Conservation (phyloP, 345 rosid species). For the Arabis alpina region DNA sequence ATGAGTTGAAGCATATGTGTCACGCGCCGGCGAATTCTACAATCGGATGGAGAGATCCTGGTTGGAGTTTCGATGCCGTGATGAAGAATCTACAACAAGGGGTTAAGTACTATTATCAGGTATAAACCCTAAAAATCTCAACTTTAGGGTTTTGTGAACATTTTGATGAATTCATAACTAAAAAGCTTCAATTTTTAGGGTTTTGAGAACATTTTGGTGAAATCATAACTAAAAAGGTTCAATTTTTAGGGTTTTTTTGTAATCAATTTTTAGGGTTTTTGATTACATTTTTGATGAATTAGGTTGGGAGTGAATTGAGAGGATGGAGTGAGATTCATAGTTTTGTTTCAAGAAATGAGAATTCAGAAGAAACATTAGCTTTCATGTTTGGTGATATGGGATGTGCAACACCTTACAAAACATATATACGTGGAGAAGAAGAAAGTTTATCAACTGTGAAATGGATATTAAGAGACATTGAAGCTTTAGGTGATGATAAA, state of each 20-base stretch:
- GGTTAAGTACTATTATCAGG: constrained; percentile 72
- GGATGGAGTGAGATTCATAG: constrained; percentile 77
- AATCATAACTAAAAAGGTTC: background rate
- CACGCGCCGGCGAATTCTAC: constrained; percentile 78
- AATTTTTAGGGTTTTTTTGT: background rate
- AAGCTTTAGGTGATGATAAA: constrained; percentile 64
- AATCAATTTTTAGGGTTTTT: constrained; percentile 3
- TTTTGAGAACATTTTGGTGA: too few species aligned
- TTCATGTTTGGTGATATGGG: constrained; percentile 97
- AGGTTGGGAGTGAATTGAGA: constrained; percentile 84
- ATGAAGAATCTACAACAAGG: constrained; percentile 67
- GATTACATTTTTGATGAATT: background rate
- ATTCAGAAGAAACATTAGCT: constrained; percentile 62
- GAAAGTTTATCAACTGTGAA: constrained; percentile 82
- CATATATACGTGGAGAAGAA: constrained; percentile 73
- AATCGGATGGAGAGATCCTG: constrained; percentile 94
- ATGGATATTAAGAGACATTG: constrained; percentile 82
- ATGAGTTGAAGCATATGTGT: constrained; percentile 80
- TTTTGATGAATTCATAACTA: too few species aligned
- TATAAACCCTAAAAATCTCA: constrained; percentile 8
- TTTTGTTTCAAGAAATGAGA: constrained; percentile 64
- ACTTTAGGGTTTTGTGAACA: too few species aligned
- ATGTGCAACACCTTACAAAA: constrained; percentile 70
- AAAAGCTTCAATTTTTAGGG: too few species aligned
- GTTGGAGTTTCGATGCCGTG: constrained; percentile 78